Evolutionary conservation across 208 protist genomes (phyloP), one percentile per base, ranked within the genome.

Genomic region (Vickermania ingenoplastis): DNA sequence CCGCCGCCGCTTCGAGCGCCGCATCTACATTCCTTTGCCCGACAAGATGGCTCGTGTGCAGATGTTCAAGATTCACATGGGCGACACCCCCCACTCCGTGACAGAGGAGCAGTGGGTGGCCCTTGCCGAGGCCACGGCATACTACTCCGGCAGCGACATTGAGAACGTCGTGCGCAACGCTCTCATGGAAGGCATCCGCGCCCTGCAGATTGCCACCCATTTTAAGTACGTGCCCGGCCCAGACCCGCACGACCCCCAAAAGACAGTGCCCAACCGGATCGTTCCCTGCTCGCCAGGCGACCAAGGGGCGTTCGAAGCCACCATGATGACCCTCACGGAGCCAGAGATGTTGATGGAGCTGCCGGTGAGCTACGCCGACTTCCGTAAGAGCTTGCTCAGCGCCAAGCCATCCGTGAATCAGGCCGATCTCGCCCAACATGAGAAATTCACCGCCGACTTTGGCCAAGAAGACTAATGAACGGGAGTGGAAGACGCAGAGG

Each of bases 171-270:
- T 98, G 26, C 92, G 96, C 21, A 97, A 98, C 58, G 97, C 97
- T 0, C 75, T 99, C 31, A 99, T 99, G 96, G 84, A 97, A 73
- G 97, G 97, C 31, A 79, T 99, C 52, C 79, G 98, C n/a, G 91
- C 81, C 2, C 71, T 98, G 31, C 96, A 99, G 77, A 74, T 81
- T n/a, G 95, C 98, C 2, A 99, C 96, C 11, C 97, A 99, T 71
- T 99, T 99, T 72, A 98, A 98, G 74, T 68, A 66, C 58, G 91
- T 97, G 2, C 57, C 48, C 2, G 92, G 84, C 4, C 89, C 85
- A 24, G 81, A 81, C 49, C 79, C 79, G 22, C 72, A 77, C 14
- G 83, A 96, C 67, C 87, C 88, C 0, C 82, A 74, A 3, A 69
- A 69, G 28, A 88, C 73, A 1, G 67, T 82, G 0, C 80, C 91